A percentile compares a stretch with the other conserved stretches of the same genome.
These are phyloP conservation scores for Neurospora sp. DNA, from an alignment of 495 filamentous ascomycete genomes.

Conservation along the genomic window DNA sequence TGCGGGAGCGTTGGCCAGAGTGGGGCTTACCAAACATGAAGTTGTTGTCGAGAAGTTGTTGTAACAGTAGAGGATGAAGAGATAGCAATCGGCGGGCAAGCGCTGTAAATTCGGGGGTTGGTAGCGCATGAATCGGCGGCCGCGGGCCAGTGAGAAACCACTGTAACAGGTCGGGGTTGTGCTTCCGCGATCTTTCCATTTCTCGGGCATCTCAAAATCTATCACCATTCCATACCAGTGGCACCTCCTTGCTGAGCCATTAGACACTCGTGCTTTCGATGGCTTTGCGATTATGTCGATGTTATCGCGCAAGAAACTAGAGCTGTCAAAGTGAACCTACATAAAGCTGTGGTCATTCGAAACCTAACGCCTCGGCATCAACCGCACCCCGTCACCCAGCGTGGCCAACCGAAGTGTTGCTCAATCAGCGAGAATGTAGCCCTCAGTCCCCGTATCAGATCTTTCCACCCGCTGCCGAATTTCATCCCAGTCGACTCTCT, in stretches of 20 bases:
- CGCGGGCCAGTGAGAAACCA: not conserved
- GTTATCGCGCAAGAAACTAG: not conserved
- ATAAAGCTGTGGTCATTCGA: not conserved
- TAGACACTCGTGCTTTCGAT: not conserved
- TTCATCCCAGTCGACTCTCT: constrained; percentile 1
- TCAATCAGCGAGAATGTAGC: constrained; percentile 9
- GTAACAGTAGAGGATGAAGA: no score
- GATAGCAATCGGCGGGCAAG: no score
- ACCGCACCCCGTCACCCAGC: not conserved
- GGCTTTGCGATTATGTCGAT: not conserved
- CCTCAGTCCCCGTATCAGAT: constrained; percentile 9
- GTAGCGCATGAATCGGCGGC: not conserved
- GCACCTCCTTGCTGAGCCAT: not conserved
- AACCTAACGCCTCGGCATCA: not conserved
- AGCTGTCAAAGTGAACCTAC: not conserved
- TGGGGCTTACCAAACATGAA: not conserved
- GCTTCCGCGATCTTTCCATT: not conserved
- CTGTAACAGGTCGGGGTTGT: not conserved
- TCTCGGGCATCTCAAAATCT: not conserved
- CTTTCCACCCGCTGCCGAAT: constrained; percentile 1
- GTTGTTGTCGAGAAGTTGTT: not conserved
- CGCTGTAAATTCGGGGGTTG: no score
- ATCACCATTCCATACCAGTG: not conserved
- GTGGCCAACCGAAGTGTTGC: not conserved
- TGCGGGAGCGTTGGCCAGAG: not conserved